Base-by-base conservation (phyloP, 192 early-diverging fungal genomes). In the Piromyces sp. region DNA sequence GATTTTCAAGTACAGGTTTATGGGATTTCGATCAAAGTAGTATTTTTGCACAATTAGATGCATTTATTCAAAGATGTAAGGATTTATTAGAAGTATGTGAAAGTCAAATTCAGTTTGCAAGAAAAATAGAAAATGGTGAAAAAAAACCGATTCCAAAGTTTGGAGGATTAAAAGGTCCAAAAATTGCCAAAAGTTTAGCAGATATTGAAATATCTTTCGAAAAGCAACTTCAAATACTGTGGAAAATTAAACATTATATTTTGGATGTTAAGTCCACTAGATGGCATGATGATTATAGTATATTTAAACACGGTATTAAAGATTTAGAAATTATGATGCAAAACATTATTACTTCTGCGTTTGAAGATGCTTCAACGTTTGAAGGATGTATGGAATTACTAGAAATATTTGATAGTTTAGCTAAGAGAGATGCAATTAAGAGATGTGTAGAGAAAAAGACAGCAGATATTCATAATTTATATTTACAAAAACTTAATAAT, bases 11-110 rank as follows among this genome's bases (percentile, higher is more conserved):
- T 19, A 81, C 83, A 30, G 81, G 82, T n/a, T 29, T 79, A n/a
- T 92, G 91, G 91, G 91, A 92, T 79, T 91, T 92, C 80, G 91
- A 92, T 81, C 89, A 90, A 81, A 91, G 89, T 82, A 88, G 87
- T 83, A 92, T 92, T 29, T 92, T 92, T 88, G 91, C 91, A 7
- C 91, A 92, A 81, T 89, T 92, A 42, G 91, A 92, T 87, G 91
- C 91, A 14, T 92, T 91, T 84, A 89, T 92, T 15, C 89, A 90
- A 81, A 82, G 91, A 36, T 92, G 91, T 81, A 85, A 90, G 26
- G 90, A 92, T 80, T 82, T 92, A 31, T 30, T 84, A 30, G 84
- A 85, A 81, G 89, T 92, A 11, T 92, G 91, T 81, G 91, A 92
- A 82, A 89, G 91, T 17, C 91, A 92, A 83, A 89, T 92, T 83